Conservation (phyloP, 306 rosid species). For the Corylus americana region DNA sequence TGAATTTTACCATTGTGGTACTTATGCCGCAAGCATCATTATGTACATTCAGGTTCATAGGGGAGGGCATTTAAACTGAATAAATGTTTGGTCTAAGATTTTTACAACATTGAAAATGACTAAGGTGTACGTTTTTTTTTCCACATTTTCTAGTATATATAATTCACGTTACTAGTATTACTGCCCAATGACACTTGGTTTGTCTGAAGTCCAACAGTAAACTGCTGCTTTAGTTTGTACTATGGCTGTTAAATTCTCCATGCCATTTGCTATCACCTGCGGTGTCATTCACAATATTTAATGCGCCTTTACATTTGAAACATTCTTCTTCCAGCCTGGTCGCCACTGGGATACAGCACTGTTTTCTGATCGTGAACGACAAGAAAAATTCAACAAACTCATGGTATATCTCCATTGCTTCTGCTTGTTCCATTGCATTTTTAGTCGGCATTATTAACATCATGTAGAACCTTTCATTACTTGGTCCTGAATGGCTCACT, state of each 20-base stretch:
- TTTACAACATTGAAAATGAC: neutral
- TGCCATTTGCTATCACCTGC: neutral
- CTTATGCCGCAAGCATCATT: neutral
- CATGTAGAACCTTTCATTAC: constrained; percentile 9
- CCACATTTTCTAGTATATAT: neutral
- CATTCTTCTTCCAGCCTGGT: constrained; percentile 53
- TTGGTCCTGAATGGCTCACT: constrained; percentile 49
- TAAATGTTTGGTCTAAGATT: constrained; percentile 4
- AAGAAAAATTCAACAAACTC: constrained; percentile 97
- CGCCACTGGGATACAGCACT: constrained; percentile 78
- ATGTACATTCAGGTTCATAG: neutral
- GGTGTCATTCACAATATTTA: constrained; percentile 4
- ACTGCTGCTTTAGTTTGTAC: constrained; percentile 23
- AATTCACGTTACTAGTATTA: neutral
- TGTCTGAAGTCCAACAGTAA: constrained; percentile 3
- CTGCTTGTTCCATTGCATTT: neutral
- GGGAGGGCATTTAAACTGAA: neutral
- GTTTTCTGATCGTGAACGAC: constrained; percentile 84
- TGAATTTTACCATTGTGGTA: neutral
- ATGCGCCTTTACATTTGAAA: constrained; percentile 24
- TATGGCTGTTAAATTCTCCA: neutral
- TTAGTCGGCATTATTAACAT: constrained; percentile 17
- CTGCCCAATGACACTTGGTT: constrained; percentile 6
- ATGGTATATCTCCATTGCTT: constrained; percentile 63
- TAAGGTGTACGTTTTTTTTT: neutral